Evolutionary conservation across 306 rosid species (phyloP).

Genomic region (cucumber (Cucumis sativus)): Cucumber_9930_V3 NC_026660.2:27248001-27248500

Average conservation of each 20-base stretch:
- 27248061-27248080: not conserved
- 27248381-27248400: too few species aligned
- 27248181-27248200: not conserved
- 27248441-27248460: not conserved
- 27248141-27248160: not conserved
- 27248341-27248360: too few species aligned
- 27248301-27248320: too few species aligned
- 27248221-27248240: too few species aligned
- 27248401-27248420: not conserved
- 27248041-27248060: not conserved
- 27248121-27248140: not conserved
- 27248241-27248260: too few species aligned
- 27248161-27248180: not conserved
- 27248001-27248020: not conserved
- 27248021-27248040: not conserved
- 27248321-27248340: too few species aligned
- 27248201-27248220: not conserved
- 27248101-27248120: not conserved
- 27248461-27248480: not conserved
- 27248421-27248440: not conserved
- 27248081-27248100: not conserved
- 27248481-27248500: not conserved
- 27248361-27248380: too few species aligned
- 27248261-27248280: too few species aligned
- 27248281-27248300: too few species aligned